Evolutionary conservation across 441 rosid genomes (phyloP), one percentile per base, ranked within the genome.

Genomic region (Gossypium davidsonii): DNA sequence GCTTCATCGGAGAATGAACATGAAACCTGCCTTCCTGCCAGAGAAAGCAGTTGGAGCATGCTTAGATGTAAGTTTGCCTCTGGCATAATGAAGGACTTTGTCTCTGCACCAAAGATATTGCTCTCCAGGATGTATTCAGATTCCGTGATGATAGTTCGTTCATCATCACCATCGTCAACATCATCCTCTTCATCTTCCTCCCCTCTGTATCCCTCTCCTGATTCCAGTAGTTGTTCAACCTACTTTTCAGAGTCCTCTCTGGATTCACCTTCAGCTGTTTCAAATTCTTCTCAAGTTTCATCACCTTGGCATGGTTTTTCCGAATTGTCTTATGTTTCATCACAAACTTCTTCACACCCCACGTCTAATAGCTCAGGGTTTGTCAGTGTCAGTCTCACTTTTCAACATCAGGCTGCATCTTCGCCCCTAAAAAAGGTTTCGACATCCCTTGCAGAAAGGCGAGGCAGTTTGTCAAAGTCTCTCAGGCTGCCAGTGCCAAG

Each of bases 21-120:
- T 67, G 99, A 90, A 84, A 94, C 96, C 65, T 93, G 80, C 74
- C 90, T 94, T 77, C 97, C 99, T 62, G 90, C 85, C 3, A 85
- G 96, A 87, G 99, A 91, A 84, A 91, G 92, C 80, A 84, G 92
- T 78, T 94, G 99, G 99, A 92, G 93, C 76, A 75, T 80, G 39
- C 76, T 91, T 63, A 90, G 93, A 83, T 85, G 89, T 70, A 94
- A 92, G 78, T 92, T 90, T 83, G 96, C 99, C 26, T 81, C 91
- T 31, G 78, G 80, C 76, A 83, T 85, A 71, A 86, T 90, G 89
- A 94, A 82, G 85, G 97, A 90, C 67, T 89, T 91, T 67, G 87
- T 89, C 58, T 73, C 86, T 9, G 87, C 81, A 6, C 92, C 97
- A 49, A 91, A 86, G 82, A 73, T 85, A 31, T 82, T 81, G 25